phyloP scores from a whole-genome alignment of 352 stramenopile genomes.

The Globisporangium cylindrosporum region DNA sequence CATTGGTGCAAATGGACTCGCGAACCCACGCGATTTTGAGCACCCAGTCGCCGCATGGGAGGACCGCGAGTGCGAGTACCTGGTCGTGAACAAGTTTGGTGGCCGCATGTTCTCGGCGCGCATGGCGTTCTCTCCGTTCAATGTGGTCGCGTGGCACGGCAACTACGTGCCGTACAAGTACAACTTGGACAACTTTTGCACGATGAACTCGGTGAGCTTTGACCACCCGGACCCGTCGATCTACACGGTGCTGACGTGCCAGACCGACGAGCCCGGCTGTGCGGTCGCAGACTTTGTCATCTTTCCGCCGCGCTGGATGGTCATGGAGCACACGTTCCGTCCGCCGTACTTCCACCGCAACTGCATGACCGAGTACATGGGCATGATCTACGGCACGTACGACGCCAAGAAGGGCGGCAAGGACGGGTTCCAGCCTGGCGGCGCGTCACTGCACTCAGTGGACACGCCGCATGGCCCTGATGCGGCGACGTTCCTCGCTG shows the following conservation, averaged over 20 bases:
- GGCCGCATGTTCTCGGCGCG: constrained; percentile 85
- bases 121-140: constrained; percentile 91
- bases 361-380: constrained; percentile 98
- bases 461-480: constrained; percentile 93
- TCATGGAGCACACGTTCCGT: constrained; percentile 88
- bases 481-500: constrained; percentile 87
- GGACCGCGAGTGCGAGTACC: constrained; percentile 75
- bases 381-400: constrained; percentile 95
- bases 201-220: constrained; percentile 94
- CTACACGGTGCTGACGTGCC: constrained; percentile 96
- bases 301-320: constrained; percentile 96
- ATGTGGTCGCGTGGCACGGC: constrained; percentile 98
- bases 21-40: constrained; percentile 95
- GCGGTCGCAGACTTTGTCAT: constrained; percentile 97
- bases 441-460: constrained; percentile 89
- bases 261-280: constrained; percentile 90
- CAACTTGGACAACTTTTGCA: constrained; percentile 94
- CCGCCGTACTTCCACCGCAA: constrained; percentile 96
- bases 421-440: constrained; percentile 90
- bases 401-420: constrained; percentile 92
- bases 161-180: constrained; percentile 99
- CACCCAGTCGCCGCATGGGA: constrained; percentile 89
- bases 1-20: constrained; percentile 95
- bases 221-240: constrained; percentile 97
- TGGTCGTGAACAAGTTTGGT: constrained; percentile 87